These are phyloP conservation scores for Hypoxylon sp. DNA, from an alignment of 2,329 filamentous ascomycete genomes.

Conservation along the genomic window DNA sequence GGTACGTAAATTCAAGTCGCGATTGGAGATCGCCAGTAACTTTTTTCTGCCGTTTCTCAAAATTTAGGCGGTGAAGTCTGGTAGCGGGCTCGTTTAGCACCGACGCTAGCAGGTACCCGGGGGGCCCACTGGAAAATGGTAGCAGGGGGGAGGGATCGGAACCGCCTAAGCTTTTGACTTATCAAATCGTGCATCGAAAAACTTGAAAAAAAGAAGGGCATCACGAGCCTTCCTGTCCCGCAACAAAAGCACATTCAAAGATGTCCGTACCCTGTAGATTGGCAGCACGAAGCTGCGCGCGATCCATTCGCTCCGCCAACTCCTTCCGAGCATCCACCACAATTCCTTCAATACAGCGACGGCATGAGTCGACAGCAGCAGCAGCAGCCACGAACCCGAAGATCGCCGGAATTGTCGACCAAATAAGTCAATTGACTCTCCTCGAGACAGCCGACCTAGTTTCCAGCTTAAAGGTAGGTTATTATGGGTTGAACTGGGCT, in stretches of 20 bases:
- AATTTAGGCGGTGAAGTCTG: constrained; percentile 45
- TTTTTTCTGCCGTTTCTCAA: constrained; percentile 39
- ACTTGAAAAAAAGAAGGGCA: constrained; percentile 36
- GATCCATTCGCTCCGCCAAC: constrained; percentile 63
- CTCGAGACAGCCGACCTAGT: constrained; percentile 98
- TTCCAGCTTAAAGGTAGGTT: constrained; percentile 85
- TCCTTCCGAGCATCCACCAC: constrained; percentile 58
- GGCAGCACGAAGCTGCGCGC: constrained; percentile 70
- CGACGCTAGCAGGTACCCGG: constrained; percentile 11
- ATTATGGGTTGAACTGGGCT: constrained; percentile 1
- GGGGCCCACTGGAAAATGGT: constrained; percentile 9
- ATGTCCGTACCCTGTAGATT: constrained; percentile 72
- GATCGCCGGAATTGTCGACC: constrained; percentile 93
- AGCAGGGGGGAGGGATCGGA: too few relatives aligned
- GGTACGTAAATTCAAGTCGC: not conserved
- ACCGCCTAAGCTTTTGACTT: constrained; percentile 37
- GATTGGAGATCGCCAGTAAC: constrained; percentile 10
- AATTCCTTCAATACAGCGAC: constrained; percentile 63
- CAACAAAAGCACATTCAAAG: constrained; percentile 35
- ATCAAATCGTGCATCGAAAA: constrained; percentile 38
- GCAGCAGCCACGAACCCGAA: constrained; percentile 80
- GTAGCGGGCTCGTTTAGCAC: constrained; percentile 22
- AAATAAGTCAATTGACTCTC: constrained; percentile 97
- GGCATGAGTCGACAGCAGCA: constrained; percentile 91
- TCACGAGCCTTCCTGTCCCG: constrained; percentile 40